These are phyloP conservation scores for Coleophoma cylindrospora DNA, from an alignment of 2,329 filamentous ascomycete genomes.

Conservation along the genomic window DNA sequence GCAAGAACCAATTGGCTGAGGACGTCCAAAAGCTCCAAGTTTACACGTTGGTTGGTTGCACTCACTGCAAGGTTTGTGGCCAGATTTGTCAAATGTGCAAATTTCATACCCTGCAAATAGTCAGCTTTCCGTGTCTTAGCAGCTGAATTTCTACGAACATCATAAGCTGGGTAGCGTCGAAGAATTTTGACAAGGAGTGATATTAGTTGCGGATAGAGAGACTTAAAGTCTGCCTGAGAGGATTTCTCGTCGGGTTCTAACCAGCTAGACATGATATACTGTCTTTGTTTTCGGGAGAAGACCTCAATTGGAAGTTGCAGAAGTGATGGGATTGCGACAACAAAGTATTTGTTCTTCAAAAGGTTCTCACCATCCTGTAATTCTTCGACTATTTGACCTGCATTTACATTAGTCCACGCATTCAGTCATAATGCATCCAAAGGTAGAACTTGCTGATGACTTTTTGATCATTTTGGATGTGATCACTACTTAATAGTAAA, in stretches of 20 bases:
- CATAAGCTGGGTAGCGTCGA: conserved; percentile 45
- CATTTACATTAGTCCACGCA: too few relatives aligned
- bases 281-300: conserved; percentile 27
- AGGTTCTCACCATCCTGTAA: too few relatives aligned
- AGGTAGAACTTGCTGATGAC: too few relatives aligned
- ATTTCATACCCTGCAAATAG: conserved; percentile 26
- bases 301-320: background rate
- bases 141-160: conserved; percentile 19
- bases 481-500: too few relatives aligned
- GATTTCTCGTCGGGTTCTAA: conserved; percentile 2
- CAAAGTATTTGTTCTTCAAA: too few relatives aligned
- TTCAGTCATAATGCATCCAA: too few relatives aligned
- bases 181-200: conserved; percentile 44
- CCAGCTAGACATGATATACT: conserved; percentile 35
- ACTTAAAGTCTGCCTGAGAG: conserved; percentile 2
- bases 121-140: background rate
- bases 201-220: conserved; percentile 28
- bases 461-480: too few relatives aligned
- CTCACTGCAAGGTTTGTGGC: conserved; percentile 17
- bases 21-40: conserved; percentile 18
- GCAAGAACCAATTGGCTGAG: conserved; percentile 17
- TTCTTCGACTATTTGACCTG: too few relatives aligned
- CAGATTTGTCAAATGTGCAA: conserved; percentile 28
- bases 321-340: background rate
- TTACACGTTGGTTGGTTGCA: conserved; percentile 1